Conservation (phyloP, 2,329 filamentous ascomycete species). For the Penicillium sp. region DNA sequence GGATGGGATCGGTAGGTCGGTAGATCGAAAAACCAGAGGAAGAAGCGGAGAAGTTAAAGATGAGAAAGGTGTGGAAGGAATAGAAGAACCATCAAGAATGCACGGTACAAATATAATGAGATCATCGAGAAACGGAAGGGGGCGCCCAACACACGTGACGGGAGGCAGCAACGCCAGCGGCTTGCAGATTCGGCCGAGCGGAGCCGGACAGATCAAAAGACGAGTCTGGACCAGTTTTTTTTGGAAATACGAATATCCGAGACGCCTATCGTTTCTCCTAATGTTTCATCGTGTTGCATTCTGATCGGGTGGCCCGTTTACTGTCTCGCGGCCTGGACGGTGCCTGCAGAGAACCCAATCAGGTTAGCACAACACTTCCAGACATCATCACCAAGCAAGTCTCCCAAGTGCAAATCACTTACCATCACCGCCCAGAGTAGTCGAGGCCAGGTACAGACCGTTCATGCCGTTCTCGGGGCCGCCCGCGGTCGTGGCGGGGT, state of each 20-base stretch:
- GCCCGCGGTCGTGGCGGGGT: constrained; percentile 49
- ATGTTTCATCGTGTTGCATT: constrained; percentile 52
- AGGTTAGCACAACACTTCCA: not conserved
- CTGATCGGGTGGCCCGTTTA: constrained; percentile 52
- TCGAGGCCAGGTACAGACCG: constrained; percentile 51
- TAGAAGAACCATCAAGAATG: constrained; percentile 21
- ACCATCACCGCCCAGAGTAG: constrained; percentile 51
- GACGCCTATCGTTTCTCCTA: constrained; percentile 53
- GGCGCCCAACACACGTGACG: constrained; percentile 13
- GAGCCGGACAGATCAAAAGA: constrained; percentile 10
- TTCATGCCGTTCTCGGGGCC: constrained; percentile 49
- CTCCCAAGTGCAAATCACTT: constrained; percentile 19
- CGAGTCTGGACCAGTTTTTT: not conserved
- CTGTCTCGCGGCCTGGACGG: constrained; percentile 59
- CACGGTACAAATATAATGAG: constrained; percentile 20
- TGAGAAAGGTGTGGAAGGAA: constrained; percentile 9
- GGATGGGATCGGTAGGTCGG: constrained; percentile 22
- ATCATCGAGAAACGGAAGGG: constrained; percentile 1
- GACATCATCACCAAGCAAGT: not conserved
- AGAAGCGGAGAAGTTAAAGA: constrained; percentile 5
- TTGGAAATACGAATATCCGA: not conserved
- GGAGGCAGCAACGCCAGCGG: constrained; percentile 6
- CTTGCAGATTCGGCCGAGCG: constrained; percentile 9
- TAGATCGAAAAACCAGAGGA: constrained; percentile 6
- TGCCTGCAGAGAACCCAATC: constrained; percentile 45